Evolutionary conservation across 2,329 filamentous ascomycete genomes (phyloP), one percentile per base, ranked within the genome.

Genomic region (Fusarium chuoi): DNA sequence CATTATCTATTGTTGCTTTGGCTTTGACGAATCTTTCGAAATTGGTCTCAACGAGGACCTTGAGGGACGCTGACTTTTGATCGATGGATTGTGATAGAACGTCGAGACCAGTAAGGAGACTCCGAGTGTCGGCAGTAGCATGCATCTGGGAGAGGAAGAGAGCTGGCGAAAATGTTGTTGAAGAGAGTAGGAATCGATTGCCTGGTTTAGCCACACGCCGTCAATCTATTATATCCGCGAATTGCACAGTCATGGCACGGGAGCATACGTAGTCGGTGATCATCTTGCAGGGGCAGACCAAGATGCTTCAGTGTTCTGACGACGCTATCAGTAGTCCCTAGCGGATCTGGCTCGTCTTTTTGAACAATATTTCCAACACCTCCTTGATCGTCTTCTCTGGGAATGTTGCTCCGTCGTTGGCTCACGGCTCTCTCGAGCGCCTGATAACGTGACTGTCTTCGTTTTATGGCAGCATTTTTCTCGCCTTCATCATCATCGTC

Each of bases 11-110:
- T 13, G 96, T 98, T 24, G 96, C 94, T 83, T 99, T 99, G 48
- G 96, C 96, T 72, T 94, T 93, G 63, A 99, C 96, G 85, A 99
- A 99, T 75, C 96, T 93, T 83, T 99, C 97, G 80, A 99, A 99
- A 82, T 99, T 99, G 73, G 94, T 96, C 82, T 99, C 96, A 30
- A 99, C 96, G 24, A 99, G 88, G 17, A 97, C 93, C 81, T 99
- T 99, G 70, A 99, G 89, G 8, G 95, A 98, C 0, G 96, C 96
- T 0, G 96, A 98, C 83, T 99, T 99, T 83, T 98, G 94, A 79
- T 98, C 96, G 78, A 99, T 99, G 2, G 96, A 98, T 70, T 90
- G 90, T 24, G 95, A 96, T 26, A 99, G 89, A 67, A 93, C 91
- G 75, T 98, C 93, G 26, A 99, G 89, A 7, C 96, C 97, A 55